Conservation (phyloP, 768 basidiomycete genomes). For the Gelatoporia subvermispora region DNA sequence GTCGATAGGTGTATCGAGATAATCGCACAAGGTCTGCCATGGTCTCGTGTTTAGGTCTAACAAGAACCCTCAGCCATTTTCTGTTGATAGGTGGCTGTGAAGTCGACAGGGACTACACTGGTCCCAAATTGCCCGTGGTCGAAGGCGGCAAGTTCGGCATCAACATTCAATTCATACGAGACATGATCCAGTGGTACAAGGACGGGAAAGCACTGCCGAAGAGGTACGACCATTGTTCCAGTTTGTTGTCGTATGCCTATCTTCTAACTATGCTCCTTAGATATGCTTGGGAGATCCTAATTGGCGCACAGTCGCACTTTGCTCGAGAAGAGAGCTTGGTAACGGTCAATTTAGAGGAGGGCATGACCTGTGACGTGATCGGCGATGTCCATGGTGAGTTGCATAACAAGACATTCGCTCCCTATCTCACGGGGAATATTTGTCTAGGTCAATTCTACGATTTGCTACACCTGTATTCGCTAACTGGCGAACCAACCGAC, state of each 20-base stretch:
- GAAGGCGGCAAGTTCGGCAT: conserved; percentile 69
- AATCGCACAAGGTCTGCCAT: conserved; percentile 61
- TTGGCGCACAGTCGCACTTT: conserved; percentile 78
- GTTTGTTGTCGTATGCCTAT: background rate
- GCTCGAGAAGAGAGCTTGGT: conserved; percentile 78
- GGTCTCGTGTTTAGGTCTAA: background rate
- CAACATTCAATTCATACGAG: conserved; percentile 71
- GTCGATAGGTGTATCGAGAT: conserved; percentile 74
- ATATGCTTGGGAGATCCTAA: conserved; percentile 93
- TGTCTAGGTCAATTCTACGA: conserved; percentile 99
- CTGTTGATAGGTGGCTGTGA: conserved; percentile 63
- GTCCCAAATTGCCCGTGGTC: conserved; percentile 61
- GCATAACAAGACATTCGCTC: too few species aligned
- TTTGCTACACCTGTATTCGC: conserved; percentile 76
- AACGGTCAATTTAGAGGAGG: conserved; percentile 67
- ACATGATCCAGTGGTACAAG: conserved; percentile 92
- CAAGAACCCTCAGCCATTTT: too few species aligned
- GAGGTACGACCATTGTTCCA: conserved; percentile 49
- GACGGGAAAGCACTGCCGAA: conserved; percentile 87
- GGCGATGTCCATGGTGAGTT: conserved; percentile 88
- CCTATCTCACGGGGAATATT: too few species aligned
- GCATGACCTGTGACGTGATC: conserved; percentile 85
- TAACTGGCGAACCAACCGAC: conserved; percentile 81
- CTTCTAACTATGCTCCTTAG: conserved; percentile 28
- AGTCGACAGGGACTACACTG: conserved; percentile 65